Conservation (phyloP, 176 grass and related monocot genomes). For the Coix lacrymajobi region DNA sequence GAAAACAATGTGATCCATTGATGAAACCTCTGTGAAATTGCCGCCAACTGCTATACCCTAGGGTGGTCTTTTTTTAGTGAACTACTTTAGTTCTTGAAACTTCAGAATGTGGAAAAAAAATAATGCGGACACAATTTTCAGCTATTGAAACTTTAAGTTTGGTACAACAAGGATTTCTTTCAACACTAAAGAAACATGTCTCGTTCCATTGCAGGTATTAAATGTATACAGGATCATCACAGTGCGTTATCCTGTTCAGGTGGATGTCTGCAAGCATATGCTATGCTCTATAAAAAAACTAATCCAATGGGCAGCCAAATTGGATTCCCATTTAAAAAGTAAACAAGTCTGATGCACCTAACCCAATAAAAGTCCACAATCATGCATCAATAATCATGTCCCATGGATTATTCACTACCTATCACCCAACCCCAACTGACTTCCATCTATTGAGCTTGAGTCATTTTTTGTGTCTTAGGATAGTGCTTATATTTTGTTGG, state of each 20-base stretch:
- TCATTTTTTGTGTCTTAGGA: background rate
- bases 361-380: background rate
- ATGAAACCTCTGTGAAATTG: background rate
- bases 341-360: background rate
- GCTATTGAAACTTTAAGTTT: background rate
- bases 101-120: background rate
- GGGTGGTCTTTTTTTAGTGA: background rate
- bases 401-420: background rate
- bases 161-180: background rate
- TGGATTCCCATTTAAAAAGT: background rate
- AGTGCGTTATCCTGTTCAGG: background rate
- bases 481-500: background rate
- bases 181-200: background rate
- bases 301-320: background rate
- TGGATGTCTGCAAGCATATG: background rate
- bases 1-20: background rate
- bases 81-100: background rate
- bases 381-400: background rate
- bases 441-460: background rate
- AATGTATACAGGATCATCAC: background rate
- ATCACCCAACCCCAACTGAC: background rate
- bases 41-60: background rate
- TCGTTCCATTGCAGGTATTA: background rate
- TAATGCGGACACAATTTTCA: background rate
- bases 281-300: background rate